phyloP scores from a whole-genome alignment of 2,329 filamentous ascomycete species.

The Talaromyces sp. region DNA sequence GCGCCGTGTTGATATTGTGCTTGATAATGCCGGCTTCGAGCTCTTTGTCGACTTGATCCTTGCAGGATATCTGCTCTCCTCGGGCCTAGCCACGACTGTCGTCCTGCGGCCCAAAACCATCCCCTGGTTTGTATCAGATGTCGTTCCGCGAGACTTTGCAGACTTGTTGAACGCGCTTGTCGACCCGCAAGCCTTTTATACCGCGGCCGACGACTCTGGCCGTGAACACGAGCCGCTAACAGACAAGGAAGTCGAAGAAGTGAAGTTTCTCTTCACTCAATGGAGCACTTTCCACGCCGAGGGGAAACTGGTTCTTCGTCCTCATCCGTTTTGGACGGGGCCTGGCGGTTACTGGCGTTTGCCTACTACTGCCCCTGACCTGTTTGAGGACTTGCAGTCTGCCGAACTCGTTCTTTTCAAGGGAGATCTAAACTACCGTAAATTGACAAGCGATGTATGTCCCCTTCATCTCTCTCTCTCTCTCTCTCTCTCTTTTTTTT shows the following conservation, averaged over 20 bases:
- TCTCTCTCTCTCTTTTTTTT: background rate
- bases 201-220: slow-evolving; percentile 60
- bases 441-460: slow-evolving; percentile 81
- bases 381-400: slow-evolving; percentile 73
- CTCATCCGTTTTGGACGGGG: slow-evolving; percentile 88
- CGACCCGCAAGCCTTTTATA: slow-evolving; percentile 73
- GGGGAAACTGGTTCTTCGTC: slow-evolving; percentile 75
- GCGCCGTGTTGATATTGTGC: slow-evolving; percentile 83
- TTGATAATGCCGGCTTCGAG: slow-evolving; percentile 97
- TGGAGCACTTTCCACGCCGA: slow-evolving; percentile 78
- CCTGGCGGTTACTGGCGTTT: slow-evolving; percentile 85
- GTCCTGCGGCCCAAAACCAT: slow-evolving; percentile 92
- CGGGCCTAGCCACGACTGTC: slow-evolving; percentile 78
- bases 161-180: slow-evolving; percentile 78
- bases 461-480: too few species aligned
- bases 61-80: slow-evolving; percentile 80
- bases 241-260: slow-evolving; percentile 61
- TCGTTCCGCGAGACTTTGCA: slow-evolving; percentile 78
- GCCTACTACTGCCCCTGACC: slow-evolving; percentile 60
- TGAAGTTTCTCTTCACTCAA: slow-evolving; percentile 74
- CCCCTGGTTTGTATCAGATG: slow-evolving; percentile 98
- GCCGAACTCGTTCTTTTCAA: slow-evolving; percentile 94
- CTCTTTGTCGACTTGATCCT: slow-evolving; percentile 92
- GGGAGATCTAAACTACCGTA: slow-evolving; percentile 94
- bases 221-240: slow-evolving; percentile 60